Evolutionary conservation across 148 eudicot species (phyloP).

Genomic region (Silene conica): DNA sequence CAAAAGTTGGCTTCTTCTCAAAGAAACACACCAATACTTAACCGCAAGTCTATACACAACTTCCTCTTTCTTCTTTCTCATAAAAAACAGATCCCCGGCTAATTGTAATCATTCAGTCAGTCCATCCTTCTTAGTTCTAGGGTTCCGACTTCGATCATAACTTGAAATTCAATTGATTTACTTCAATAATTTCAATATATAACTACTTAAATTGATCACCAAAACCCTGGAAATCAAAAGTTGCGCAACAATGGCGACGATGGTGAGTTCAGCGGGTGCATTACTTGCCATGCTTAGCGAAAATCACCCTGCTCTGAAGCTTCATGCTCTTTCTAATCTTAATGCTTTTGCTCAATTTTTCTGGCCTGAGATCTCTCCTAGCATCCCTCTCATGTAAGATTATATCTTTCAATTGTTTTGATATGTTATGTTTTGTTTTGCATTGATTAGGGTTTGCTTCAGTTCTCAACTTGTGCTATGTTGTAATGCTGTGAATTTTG

Average conservation of each 20-base stretch:
- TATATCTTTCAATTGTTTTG: neutral
- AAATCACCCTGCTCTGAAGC: constrained; percentile 52
- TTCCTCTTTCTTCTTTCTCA: neutral
- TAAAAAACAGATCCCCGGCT: neutral
- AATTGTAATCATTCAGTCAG: neutral
- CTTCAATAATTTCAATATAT: too few relatives aligned
- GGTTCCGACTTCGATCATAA: neutral
- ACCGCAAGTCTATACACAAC: neutral
- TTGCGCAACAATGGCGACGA: constrained; percentile 38
- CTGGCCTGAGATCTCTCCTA: constrained; percentile 94
- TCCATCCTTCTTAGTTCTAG: neutral
- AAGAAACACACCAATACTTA: neutral
- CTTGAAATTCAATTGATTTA: too few relatives aligned
- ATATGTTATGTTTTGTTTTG: too few relatives aligned
- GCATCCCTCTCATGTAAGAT: constrained; percentile 64
- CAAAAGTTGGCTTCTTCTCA: neutral
- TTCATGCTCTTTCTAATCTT: constrained; percentile 79
- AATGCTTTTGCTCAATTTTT: constrained; percentile 60
- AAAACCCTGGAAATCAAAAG: neutral
- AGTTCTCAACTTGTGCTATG: neutral
- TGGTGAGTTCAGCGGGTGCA: constrained; percentile 85
- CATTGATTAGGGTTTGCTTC: neutral
- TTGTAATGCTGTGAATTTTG: too few relatives aligned
- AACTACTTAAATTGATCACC: neutral
- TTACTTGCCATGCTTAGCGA: constrained; percentile 82